A percentile compares a stretch with the other conserved stretches of the same genome.
Evolutionary conservation across 768 basidiomycete species (phyloP).

Genomic region (Auriculariales sp.): DNA sequence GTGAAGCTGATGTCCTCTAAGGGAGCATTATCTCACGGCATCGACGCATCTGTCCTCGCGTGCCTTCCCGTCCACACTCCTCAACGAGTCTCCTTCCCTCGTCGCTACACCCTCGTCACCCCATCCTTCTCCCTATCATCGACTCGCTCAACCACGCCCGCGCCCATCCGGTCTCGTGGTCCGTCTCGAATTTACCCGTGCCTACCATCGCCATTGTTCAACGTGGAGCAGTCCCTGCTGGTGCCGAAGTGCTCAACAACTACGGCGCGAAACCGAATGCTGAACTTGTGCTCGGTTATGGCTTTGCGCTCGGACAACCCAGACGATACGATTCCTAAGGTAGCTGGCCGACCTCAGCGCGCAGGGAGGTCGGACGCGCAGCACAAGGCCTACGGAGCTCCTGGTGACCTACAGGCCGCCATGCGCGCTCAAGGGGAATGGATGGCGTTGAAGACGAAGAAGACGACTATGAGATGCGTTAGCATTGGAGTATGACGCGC

Average conservation of each 20-base stretch:
- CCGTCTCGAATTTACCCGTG: slow-evolving; percentile 37
- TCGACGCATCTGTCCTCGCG: slow-evolving; percentile 74
- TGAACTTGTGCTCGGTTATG: slow-evolving; percentile 83
- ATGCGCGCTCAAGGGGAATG: slow-evolving; percentile 32
- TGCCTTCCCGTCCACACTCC: slow-evolving; percentile 76
- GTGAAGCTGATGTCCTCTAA: too few relatives aligned
- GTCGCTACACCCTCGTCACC: slow-evolving; percentile 37
- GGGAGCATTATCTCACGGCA: slow-evolving; percentile 58
- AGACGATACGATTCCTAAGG: slow-evolving; percentile 74
- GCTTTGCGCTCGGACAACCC: slow-evolving; percentile 75
- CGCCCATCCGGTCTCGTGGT: slow-evolving; percentile 72
- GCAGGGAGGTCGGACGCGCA: slow-evolving; percentile 50
- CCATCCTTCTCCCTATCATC: slow-evolving; percentile 75
- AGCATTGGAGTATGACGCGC: slow-evolving; percentile 52
- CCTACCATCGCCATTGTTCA: slow-evolving; percentile 45
- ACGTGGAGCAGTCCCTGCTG: slow-evolving; percentile 26
- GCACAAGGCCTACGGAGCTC: too few relatives aligned
- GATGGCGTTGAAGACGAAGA: slow-evolving; percentile 28
- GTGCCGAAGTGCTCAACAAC: slow-evolving; percentile 70
- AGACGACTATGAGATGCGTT: slow-evolving; percentile 10
- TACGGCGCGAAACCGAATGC: slow-evolving; percentile 87
- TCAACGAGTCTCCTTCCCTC: slow-evolving; percentile 42
- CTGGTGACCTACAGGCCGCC: too few relatives aligned
- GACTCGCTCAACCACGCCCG: slow-evolving; percentile 81
- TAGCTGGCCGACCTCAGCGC: slow-evolving; percentile 38